Conservation (phyloP, 345 rosid genomes). For the Hirschfeldia incana region DNA sequence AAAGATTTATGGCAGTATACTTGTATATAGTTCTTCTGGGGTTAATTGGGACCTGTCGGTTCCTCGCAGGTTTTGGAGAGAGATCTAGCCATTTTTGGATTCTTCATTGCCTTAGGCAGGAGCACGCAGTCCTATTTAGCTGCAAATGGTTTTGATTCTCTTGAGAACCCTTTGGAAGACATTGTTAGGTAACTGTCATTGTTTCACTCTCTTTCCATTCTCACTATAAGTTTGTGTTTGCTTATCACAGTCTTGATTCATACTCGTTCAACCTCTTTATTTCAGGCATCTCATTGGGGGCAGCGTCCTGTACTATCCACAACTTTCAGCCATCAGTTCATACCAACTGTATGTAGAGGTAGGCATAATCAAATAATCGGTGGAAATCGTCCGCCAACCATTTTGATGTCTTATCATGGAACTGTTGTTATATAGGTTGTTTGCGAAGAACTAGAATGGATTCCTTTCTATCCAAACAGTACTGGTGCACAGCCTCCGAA, state of each 20-base stretch:
- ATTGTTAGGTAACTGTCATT: conserved; percentile 64
- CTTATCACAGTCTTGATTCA: conserved; percentile 12
- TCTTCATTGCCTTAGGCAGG: conserved; percentile 93
- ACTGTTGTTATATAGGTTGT: conserved; percentile 61
- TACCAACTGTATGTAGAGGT: conserved; percentile 98
- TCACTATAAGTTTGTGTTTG: conserved; percentile 9
- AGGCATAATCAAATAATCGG: conserved; percentile 32
- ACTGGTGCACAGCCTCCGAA: conserved; percentile 41
- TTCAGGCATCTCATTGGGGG: conserved; percentile 90
- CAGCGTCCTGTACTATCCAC: conserved; percentile 87
- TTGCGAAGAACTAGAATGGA: conserved; percentile 95
- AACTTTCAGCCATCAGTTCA: conserved; percentile 93
- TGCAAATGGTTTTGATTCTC: conserved; percentile 76
- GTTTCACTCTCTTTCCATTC: conserved; percentile 19
- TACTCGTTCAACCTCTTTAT: conserved; percentile 8
- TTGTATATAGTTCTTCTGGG: conserved; percentile 1
- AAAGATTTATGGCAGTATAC: conserved; percentile 2
- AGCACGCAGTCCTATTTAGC: conserved; percentile 67
- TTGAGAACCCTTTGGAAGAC: conserved; percentile 67
- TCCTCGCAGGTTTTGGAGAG: conserved; percentile 82
- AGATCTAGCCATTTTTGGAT: conserved; percentile 97
- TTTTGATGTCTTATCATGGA: conserved; percentile 16
- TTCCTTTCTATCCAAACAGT: conserved; percentile 71
- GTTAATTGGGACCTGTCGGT: conserved; percentile 23
- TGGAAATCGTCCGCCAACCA: conserved; percentile 12